phyloP scores from a whole-genome alignment of 2,329 filamentous ascomycete genomes.

The Dothideomycetes sp. region DNA sequence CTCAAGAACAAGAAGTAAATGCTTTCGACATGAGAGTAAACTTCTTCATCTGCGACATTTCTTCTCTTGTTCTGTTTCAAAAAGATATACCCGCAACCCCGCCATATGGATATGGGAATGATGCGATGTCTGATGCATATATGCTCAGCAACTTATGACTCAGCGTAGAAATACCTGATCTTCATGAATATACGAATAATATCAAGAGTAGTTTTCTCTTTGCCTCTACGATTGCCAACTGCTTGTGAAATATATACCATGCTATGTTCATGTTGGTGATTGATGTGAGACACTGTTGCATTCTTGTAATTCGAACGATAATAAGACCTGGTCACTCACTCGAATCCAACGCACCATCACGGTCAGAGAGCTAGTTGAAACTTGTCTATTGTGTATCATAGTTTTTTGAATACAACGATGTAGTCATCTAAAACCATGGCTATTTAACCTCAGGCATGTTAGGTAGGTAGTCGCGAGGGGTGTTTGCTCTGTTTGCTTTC shows the following conservation, averaged over 20 bases:
- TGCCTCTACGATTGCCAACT: constrained; percentile 1
- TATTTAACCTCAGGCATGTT: no score
- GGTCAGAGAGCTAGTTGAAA: no score
- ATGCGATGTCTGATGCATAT: constrained; percentile 9
- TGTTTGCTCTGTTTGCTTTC: constrained; percentile 11
- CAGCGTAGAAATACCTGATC: constrained; percentile 14
- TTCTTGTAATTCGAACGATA: neutral
- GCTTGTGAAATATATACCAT: neutral
- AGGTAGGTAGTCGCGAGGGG: no score
- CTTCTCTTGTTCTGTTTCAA: constrained; percentile 6
- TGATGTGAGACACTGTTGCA: neutral
- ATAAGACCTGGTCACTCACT: neutral
- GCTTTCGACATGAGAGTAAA: neutral
- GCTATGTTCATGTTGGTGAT: neutral
- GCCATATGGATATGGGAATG: constrained; percentile 8
- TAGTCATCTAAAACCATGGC: neutral
- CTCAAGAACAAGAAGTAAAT: constrained; percentile 45
- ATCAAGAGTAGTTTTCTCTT: no score
- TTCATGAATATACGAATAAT: constrained; percentile 12
- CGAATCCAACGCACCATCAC: neutral
- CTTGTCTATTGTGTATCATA: constrained; percentile 2
- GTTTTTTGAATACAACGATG: neutral
- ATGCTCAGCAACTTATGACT: no score
- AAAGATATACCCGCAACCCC: constrained; percentile 7
- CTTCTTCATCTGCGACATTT: neutral